Conservation (phyloP, 805 yeast genomes). For the Starmerella geochares region DNA sequence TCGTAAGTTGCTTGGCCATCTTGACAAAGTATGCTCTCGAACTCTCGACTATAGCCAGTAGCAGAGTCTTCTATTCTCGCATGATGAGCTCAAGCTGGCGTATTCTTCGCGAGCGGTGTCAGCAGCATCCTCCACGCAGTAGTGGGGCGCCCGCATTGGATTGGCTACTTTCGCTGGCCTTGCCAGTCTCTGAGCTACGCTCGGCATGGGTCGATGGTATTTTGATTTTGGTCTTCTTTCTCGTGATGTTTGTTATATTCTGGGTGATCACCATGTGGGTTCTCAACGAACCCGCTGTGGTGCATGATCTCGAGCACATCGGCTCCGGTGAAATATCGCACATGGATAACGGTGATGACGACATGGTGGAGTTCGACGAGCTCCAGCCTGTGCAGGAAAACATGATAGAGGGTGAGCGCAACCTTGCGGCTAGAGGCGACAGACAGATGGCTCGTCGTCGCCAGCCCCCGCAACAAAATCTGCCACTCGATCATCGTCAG, state of each 20-base stretch:
- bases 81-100: background rate
- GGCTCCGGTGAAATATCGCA: conserved; percentile 20
- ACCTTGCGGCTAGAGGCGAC: background rate
- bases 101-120: conserved; percentile 19
- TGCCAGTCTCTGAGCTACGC: conserved; percentile 8
- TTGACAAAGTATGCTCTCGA: conserved; percentile 10
- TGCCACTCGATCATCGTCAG: no score
- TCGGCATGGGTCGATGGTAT: conserved; percentile 17
- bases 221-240: conserved; percentile 3
- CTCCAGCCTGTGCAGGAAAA: background rate
- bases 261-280: conserved; percentile 19
- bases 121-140: conserved; percentile 22
- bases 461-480: no score
- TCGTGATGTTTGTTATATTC: conserved; percentile 4
- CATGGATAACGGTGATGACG: conserved; percentile 19
- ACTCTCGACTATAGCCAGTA: background rate
- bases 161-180: conserved; percentile 15
- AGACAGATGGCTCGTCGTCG: background rate
- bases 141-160: conserved; percentile 22
- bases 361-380: conserved; percentile 13
- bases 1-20: conserved; percentile 17
- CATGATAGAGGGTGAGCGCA: background rate
- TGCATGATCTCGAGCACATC: conserved; percentile 24
- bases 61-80: background rate
- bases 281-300: conserved; percentile 14